These are phyloP conservation scores for Bullera alba DNA, from an alignment of 768 basidiomycete species.

Conservation along the genomic window DNA sequence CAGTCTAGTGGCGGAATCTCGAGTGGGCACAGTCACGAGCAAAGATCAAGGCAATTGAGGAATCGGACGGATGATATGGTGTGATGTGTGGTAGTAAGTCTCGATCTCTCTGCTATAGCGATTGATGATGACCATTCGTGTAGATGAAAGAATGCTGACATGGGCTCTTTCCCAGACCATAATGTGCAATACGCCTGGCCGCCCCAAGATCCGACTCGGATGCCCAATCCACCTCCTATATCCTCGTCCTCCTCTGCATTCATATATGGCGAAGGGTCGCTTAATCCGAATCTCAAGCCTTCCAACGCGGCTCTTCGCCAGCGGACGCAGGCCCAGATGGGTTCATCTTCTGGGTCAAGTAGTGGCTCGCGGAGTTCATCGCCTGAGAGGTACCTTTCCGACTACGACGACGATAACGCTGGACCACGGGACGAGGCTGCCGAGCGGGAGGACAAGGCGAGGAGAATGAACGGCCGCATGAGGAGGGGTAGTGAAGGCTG, in stretches of 20 bases:
- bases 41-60: constrained; percentile 5
- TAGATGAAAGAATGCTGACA: constrained; percentile 6
- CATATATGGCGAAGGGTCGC: constrained; percentile 65
- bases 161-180: constrained; percentile 39
- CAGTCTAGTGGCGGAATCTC: constrained; percentile 1
- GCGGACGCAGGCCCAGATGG: background rate
- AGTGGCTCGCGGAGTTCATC: constrained; percentile 17
- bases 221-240: constrained; percentile 32
- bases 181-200: constrained; percentile 58
- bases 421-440: constrained; percentile 5
- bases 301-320: constrained; percentile 49
- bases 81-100: background rate
- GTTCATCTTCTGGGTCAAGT: background rate
- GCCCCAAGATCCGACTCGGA: constrained; percentile 57
- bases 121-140: background rate
- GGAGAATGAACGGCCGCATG: constrained; percentile 13
- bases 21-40: too few species aligned
- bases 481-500: constrained; percentile 44
- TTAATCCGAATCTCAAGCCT: constrained; percentile 71
- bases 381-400: constrained; percentile 41
- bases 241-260: constrained; percentile 53
- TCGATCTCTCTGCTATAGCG: background rate
- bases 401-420: constrained; percentile 36
- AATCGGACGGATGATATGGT: constrained; percentile 14
- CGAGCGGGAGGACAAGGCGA: constrained; percentile 1